Conservation (phyloP, 148 eudicot species). For the Rhododendron mucronatum region DNA sequence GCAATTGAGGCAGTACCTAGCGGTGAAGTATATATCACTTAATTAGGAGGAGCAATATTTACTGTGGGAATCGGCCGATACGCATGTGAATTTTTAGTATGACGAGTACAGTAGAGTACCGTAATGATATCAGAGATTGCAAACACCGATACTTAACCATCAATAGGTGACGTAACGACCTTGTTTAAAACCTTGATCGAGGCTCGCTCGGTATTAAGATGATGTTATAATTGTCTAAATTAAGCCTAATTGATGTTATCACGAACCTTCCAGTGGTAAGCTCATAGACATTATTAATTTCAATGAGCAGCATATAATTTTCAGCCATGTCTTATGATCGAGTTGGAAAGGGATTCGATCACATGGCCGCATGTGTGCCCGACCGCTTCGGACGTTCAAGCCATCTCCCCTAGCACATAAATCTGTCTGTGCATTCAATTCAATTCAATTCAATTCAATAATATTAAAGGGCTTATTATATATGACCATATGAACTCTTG, state of each 20-base stretch:
- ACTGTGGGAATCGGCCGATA: background rate
- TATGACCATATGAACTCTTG: background rate
- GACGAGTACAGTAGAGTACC: no score
- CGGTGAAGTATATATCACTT: no score
- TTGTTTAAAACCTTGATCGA: background rate
- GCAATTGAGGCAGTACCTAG: no score
- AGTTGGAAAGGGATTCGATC: background rate
- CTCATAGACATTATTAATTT: no score
- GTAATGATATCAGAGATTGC: no score
- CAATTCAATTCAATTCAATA: no score
- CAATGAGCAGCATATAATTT: background rate
- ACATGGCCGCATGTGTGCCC: background rate
- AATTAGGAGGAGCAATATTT: no score
- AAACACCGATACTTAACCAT: background rate
- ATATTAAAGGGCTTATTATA: background rate
- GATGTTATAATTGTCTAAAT: no score
- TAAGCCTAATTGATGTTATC: no score
- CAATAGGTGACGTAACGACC: background rate
- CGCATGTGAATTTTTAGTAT: background rate
- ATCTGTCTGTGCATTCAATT: background rate
- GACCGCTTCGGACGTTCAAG: background rate
- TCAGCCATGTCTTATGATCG: background rate
- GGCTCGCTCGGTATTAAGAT: background rate
- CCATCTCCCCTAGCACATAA: background rate
- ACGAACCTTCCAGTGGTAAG: no score